Evolutionary conservation across 139 green algal genomes (phyloP).

Genomic region (Chlamydomonas sp.): DNA sequence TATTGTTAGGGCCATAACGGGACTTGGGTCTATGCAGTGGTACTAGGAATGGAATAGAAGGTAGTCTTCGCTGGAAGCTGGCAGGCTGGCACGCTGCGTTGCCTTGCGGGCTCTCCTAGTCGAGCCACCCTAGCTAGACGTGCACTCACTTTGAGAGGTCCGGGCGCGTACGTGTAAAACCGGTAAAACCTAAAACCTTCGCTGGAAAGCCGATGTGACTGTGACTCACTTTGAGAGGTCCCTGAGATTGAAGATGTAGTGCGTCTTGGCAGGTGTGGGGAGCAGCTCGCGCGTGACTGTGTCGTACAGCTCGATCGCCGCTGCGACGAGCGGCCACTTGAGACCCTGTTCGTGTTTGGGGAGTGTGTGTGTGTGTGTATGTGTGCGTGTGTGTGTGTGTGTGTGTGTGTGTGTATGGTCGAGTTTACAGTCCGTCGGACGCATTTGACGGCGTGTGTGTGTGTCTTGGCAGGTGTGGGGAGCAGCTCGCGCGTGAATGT

Average conservation of each 20-base stretch:
- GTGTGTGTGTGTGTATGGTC: no score
- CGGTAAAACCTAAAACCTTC: slow-evolving; percentile 48
- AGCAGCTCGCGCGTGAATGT: slow-evolving; percentile 15
- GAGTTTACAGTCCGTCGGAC: no score
- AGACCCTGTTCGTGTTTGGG: no score
- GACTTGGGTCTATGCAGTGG: no score
- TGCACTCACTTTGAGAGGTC: no score
- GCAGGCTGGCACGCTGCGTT: neutral
- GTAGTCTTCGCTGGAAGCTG: neutral
- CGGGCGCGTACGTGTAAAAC: no score
- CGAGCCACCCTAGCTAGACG: neutral
- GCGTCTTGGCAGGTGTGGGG: slow-evolving; percentile 62
- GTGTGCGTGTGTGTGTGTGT: slow-evolving; percentile 22
- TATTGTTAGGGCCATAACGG: no score
- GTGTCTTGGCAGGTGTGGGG: slow-evolving; percentile 43
- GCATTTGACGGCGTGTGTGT: slow-evolving; percentile 1
- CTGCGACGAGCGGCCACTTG: no score
- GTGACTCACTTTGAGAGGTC: slow-evolving; percentile 66
- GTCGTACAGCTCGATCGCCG: slow-evolving; percentile 52
- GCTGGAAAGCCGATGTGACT: no score
- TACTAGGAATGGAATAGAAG: no score
- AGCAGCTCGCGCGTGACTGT: slow-evolving; percentile 34
- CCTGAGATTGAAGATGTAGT: slow-evolving; percentile 76
- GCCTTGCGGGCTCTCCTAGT: no score
- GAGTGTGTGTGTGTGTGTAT: no score